A percentile compares a stretch with the other conserved stretches of the same genome.
Conservation (phyloP, 2,329 filamentous ascomycete genomes). For the Fusarium oxysporum region DNA sequence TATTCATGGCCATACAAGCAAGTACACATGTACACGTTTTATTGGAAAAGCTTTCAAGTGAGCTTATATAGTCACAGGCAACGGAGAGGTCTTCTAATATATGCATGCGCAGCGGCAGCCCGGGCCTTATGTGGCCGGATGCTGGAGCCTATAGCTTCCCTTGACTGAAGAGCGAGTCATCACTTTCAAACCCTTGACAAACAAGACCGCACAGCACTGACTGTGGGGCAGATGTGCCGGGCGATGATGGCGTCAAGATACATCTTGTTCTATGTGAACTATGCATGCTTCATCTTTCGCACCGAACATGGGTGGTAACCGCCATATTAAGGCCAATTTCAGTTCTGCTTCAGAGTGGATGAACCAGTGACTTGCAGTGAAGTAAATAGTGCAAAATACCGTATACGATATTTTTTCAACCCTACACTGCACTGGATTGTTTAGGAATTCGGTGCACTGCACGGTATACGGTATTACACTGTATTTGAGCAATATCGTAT, state of each 20-base stretch:
- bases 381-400: too few species aligned
- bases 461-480: too few species aligned
- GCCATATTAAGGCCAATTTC: not conserved
- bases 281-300: not conserved
- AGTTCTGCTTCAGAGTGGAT: not conserved
- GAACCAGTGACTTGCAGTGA: too few species aligned
- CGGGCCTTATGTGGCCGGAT: not conserved
- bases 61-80: not conserved
- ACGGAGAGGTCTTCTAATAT: not conserved
- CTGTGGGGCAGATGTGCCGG: too few species aligned
- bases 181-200: not conserved
- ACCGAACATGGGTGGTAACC: not conserved
- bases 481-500: too few species aligned
- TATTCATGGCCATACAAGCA: not conserved
- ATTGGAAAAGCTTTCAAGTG: not conserved
- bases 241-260: not conserved
- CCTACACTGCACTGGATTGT: too few species aligned
- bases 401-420: too few species aligned
- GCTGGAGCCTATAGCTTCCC: not conserved
- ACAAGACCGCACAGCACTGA: not conserved
- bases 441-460: too few species aligned
- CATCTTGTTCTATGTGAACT: not conserved
- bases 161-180: not conserved
- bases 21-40: not conserved
- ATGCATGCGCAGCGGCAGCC: fast-evolving